Evolutionary conservation across 331 rosid genomes (phyloP), one percentile per base, ranked within the genome.

Genomic region (Quercus lobata): DNA sequence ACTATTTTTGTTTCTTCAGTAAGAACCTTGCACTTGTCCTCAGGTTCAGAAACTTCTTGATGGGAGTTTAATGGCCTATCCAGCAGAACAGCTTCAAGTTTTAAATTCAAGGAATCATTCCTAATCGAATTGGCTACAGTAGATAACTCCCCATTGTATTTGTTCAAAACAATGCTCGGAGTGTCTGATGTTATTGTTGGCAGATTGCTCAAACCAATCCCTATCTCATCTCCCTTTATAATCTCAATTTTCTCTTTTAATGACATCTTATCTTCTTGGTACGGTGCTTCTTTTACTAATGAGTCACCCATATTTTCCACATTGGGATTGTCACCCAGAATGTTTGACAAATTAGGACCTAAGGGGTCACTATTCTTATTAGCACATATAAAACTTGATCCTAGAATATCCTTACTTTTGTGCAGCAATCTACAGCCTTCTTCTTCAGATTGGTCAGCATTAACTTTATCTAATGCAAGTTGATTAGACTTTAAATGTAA

Each of bases 1-100:
- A 54, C 62, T 18, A 62, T 22, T 72, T 34, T 82, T 5, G 37
- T 74, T 49, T 88, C 90, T 73, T 80, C 89, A 56, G 69, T 11
- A 27, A 79, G 46, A 70, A 75, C 78, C 69, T 70, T 78, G 87
- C 57, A 19, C 73, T 74, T 85, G 22, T 81, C 86, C 76, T 81
- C 86, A 4, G 37, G 34, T 73, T 85, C 84, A 61, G 69, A 60
- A 79, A 70, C 83, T 75, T 75, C 79, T 69, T 56, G 49, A 12
- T 72, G 24, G 24, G 74, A 46, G 25, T 65, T 73, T 24, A 21
- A 61, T 32, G 69, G 29, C 66, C 72, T 73, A 44, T 78, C 53
- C 79, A 24, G 61, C 61, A 58, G 19, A 27, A 22, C n/a, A 57
- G 80, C 78, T 79, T 89, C 90, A 46, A 80, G 65, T 55, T 61